Evolutionary conservation across 164 flowering plant species (phyloP), one percentile per base, ranked within the genome.

Genomic region (Houttuynia cordata): DNA sequence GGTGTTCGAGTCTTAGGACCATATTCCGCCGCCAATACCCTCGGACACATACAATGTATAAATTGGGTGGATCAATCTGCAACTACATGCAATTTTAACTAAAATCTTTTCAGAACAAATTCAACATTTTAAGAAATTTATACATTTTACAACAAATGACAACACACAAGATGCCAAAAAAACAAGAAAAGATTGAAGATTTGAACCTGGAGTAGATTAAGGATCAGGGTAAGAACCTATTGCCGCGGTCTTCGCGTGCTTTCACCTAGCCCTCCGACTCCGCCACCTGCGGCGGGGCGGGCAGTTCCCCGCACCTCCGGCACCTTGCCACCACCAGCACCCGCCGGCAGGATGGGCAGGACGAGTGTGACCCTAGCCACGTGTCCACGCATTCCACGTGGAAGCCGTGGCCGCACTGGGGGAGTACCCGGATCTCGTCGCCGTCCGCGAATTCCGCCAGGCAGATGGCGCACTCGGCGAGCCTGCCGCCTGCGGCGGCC

Each of bases 331-430:
- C 82, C 17, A 69, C 80, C 63, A 84, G 68, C 58, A 82, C 73
- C 79, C 77, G 81, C 18, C 97, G 83, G 70, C 97, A 91, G 8
- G 89, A 81, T 1, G 97, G 97, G 45, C 97, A 91, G 0, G 93
- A 81, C 1, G 93, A 87, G 73, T 85, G 91, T 13, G 94, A 78
- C 30, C 81, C 79, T 1, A 88, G 81, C 96, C 96, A 88, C 60
- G 71, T 78, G 72, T 88, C 97, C 62, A 91, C 79, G 70, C 97
- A 91, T 4, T 70, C 70, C 50, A 81, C 86, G 66, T 93, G 98
- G 68, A 90, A 93, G 7, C 76, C 81, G 61, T 93, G 98, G 9
- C 81, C 84, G 68, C 98, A 93, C 81, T 81, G 90, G 37, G 94
- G 97, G 58, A 93, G 68, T 15, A 82, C 76, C 1, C 97, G 73